These are phyloP conservation scores for Verticillium zaregamsianum DNA, from an alignment of 2,329 filamentous ascomycete species.

Conservation along the genomic window DNA sequence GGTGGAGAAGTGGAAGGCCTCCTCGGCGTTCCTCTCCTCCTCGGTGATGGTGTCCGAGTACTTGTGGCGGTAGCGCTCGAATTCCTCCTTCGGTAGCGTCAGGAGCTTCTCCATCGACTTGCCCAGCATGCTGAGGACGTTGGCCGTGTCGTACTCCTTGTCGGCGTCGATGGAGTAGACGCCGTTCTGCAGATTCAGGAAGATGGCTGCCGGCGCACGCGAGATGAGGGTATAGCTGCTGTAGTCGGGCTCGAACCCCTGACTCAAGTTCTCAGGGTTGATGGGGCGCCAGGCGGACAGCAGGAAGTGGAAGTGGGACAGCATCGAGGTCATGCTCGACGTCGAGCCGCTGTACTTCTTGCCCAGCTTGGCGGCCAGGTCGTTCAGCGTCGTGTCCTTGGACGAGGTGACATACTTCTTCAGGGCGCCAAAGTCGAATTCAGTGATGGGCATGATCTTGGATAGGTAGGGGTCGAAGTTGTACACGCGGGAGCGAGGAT, in stretches of 20 bases:
- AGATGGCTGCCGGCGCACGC: constrained; percentile 72
- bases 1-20: constrained; percentile 84
- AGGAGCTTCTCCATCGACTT: constrained; percentile 96
- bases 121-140: constrained; percentile 84
- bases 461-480: constrained; percentile 97
- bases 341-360: constrained; percentile 92
- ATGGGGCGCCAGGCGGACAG: constrained; percentile 78
- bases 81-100: constrained; percentile 76
- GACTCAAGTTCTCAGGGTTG: constrained; percentile 63
- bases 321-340: constrained; percentile 86
- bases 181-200: constrained; percentile 77
- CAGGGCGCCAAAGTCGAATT: constrained; percentile 88
- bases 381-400: constrained; percentile 67
- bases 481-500: constrained; percentile 80
- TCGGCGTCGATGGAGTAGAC: constrained; percentile 94
- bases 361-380: constrained; percentile 59
- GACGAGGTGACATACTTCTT: constrained; percentile 90
- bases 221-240: constrained; percentile 67
- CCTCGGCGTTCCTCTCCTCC: constrained; percentile 66
- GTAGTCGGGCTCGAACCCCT: constrained; percentile 58
- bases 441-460: constrained; percentile 84
- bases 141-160: constrained; percentile 82
- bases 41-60: constrained; percentile 66
- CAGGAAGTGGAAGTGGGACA: constrained; percentile 90
- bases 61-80: constrained; percentile 73